phyloP scores from a whole-genome alignment of 2,329 filamentous ascomycete genomes.

The Aspergillus nomiae region DNA sequence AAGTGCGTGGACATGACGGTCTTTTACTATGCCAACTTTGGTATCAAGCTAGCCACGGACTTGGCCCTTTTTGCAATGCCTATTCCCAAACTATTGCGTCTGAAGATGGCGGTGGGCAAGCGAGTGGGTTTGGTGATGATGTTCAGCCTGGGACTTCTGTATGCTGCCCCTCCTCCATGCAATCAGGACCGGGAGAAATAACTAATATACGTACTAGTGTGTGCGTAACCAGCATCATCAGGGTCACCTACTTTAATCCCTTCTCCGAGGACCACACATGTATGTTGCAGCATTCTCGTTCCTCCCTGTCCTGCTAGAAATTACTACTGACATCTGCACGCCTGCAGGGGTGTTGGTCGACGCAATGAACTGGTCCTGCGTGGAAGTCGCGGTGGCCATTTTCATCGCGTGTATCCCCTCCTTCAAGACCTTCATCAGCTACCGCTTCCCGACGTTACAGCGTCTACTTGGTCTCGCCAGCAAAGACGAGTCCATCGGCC shows the following conservation, averaged over 20 bases:
- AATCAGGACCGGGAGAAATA: not conserved
- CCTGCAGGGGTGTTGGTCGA: constrained; percentile 20
- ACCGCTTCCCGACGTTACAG: constrained; percentile 15
- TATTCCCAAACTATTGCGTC: constrained; percentile 17
- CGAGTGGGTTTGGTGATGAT: constrained; percentile 20
- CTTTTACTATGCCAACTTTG: constrained; percentile 24
- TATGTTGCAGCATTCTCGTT: constrained; percentile 5
- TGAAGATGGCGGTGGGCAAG: constrained; percentile 21
- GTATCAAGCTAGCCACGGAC: constrained; percentile 19
- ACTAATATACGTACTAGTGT: constrained; percentile 12
- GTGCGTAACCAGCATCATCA: constrained; percentile 22
- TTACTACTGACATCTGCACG: not conserved
- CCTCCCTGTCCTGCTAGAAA: not conserved
- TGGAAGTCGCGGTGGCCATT: constrained; percentile 22
- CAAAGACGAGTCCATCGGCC: constrained; percentile 1
- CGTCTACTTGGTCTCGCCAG: constrained; percentile 17
- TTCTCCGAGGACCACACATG: constrained; percentile 23
- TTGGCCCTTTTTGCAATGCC: constrained; percentile 21
- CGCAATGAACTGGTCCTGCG: constrained; percentile 24
- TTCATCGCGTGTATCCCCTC: constrained; percentile 26
- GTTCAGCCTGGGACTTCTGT: constrained; percentile 25
- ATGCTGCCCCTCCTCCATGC: not conserved
- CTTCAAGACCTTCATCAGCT: constrained; percentile 21
- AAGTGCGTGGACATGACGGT: constrained; percentile 16
- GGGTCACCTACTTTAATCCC: constrained; percentile 21